Conservation (phyloP, 768 basidiomycete species). For the Boletellus ananas region DNA sequence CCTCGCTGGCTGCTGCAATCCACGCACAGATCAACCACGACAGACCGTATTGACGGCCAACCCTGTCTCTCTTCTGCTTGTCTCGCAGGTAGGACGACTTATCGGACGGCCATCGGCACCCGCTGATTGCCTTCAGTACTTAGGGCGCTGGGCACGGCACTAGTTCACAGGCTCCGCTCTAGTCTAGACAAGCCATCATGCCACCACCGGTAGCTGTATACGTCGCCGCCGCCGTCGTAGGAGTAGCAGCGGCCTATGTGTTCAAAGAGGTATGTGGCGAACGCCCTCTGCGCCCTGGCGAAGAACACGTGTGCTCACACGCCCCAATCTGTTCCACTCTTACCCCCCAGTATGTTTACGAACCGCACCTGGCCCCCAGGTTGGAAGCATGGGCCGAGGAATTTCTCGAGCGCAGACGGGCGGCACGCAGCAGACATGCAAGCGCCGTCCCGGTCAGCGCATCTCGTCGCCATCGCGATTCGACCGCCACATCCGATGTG, state of each 20-base stretch:
- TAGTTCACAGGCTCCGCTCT: constrained; percentile 4
- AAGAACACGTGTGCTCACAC: constrained; percentile 21
- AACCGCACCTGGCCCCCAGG: constrained; percentile 63
- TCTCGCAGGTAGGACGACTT: background rate
- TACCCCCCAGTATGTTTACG: constrained; percentile 60
- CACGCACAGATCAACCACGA: background rate
- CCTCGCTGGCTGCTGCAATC: constrained; percentile 1
- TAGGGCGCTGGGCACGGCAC: constrained; percentile 14
- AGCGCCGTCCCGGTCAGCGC: constrained; percentile 19
- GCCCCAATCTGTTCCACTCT: constrained; percentile 1
- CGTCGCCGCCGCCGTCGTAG: constrained; percentile 47
- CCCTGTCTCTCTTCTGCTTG: background rate
- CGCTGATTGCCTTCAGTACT: background rate
- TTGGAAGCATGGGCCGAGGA: constrained; percentile 45
- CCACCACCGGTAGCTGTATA: constrained; percentile 40
- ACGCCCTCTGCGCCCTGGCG: background rate
- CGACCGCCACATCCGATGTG: constrained; percentile 9
- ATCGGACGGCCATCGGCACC: background rate
- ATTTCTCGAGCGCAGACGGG: constrained; percentile 30
- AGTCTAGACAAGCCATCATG: constrained; percentile 15
- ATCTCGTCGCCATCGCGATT: constrained; percentile 13
- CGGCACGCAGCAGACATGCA: constrained; percentile 25
- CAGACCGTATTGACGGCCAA: background rate
- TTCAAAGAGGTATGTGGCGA: constrained; percentile 53
- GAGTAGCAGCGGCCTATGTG: constrained; percentile 47